Base-by-base conservation (phyloP, 495 filamentous ascomycete species). In the Penicillium dipodomyicola region DNA sequence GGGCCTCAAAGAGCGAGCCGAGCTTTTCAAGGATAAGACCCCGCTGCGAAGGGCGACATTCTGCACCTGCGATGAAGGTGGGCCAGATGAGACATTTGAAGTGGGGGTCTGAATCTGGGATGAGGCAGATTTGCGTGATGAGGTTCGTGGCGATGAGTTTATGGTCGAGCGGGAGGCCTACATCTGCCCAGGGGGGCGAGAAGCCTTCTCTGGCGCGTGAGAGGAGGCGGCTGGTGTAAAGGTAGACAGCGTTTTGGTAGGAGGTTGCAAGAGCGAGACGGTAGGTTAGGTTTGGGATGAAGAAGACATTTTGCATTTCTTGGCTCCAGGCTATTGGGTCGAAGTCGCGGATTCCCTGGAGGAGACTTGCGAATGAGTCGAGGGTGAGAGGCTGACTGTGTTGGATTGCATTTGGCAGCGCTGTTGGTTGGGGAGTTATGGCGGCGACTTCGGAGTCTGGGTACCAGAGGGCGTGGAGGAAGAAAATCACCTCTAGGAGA, bases 71-170 rank as follows among this genome's bases (percentile, higher is more conserved):
- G 46, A 79, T 79, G 61, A 79, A 79, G 4, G 76, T 71, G 0
- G 74, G 74, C 76, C 76, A 79, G 20, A 79, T 77, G 32, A 76
- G 71, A 49, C 76, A 77, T 61, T 79, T 79, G 67, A 77, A 77
- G 54, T 79, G 76, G 11, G 71, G 65, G 30, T 79, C 76, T 0
- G 73, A 65, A 48, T 52, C 32, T 2, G 70, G 71, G 44, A 76
- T 67, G 10, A 71, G 67, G 15, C 67, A 67, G 25, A 79, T 67
- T 19, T 77, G 71, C 33, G 65, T 59, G 40, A 77, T 64, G 49
- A 77, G 70, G 12, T 72, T 66, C 30, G 65, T 59, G n/a, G 70
- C 64, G 12, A 75, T 60, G 29, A 57, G 52, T n/a, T 56, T 45
- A 57, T 77, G 74, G 52, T 76, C 72, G 0, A 57, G 44, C 2